Conservation (phyloP, 257 asterid species). For the Solanum ahanhuiri region DNA sequence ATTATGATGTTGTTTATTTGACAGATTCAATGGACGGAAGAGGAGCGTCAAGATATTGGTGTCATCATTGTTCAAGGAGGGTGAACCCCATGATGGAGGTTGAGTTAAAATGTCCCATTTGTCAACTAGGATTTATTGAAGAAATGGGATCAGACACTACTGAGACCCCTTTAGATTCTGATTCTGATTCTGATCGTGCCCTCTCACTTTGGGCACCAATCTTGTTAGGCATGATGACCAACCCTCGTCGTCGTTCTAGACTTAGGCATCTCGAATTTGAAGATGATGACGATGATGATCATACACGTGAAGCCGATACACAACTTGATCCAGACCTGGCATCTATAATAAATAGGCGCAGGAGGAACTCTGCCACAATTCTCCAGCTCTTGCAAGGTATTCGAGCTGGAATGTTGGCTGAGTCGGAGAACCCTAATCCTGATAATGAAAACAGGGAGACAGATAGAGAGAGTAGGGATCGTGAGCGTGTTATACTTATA, state of each 20-base stretch:
- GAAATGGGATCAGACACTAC: constrained; percentile 33
- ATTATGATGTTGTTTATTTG: neutral
- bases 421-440: constrained; percentile 15
- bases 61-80: constrained; percentile 57
- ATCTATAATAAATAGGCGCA: constrained; percentile 37
- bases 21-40: constrained; percentile 43
- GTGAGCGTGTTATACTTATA: constrained; percentile 51
- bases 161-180: constrained; percentile 29
- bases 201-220: constrained; percentile 88
- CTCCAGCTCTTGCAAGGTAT: constrained; percentile 69
- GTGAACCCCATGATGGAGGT: constrained; percentile 56
- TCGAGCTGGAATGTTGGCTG: constrained; percentile 41
- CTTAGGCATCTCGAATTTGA: constrained; percentile 35
- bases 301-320: constrained; percentile 10
- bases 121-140: constrained; percentile 72
- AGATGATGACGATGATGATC: constrained; percentile 7
- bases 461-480: constrained; percentile 16
- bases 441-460: constrained; percentile 9
- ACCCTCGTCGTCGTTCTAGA: constrained; percentile 33
- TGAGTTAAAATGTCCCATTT: constrained; percentile 66
- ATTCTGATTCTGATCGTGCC: constrained; percentile 42
- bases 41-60: constrained; percentile 47
- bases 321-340: constrained; percentile 50
- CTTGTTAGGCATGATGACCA: constrained; percentile 63
- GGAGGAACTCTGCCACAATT: constrained; percentile 59